Evolutionary conservation across 768 basidiomycete genomes (phyloP).

Genomic region (Scleroderma citrinum): DNA sequence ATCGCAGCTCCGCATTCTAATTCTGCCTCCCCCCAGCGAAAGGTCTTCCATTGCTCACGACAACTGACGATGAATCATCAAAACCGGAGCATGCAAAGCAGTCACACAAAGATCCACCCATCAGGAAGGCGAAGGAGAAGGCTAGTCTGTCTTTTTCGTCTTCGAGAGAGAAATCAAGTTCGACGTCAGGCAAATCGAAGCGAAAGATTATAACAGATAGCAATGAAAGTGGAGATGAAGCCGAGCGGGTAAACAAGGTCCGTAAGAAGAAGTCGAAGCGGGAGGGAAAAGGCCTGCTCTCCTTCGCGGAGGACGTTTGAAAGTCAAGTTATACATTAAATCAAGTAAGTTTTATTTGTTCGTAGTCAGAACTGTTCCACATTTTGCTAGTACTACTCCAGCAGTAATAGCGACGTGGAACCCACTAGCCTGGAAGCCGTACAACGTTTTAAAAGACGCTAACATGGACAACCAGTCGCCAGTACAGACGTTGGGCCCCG

Average conservation of each 20-base stretch:
- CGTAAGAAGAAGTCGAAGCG: conserved; percentile 55
- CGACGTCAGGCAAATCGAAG: conserved; percentile 23
- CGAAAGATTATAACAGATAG: conserved; percentile 33
- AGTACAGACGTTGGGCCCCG: too few relatives aligned
- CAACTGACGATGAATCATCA: conserved; percentile 24
- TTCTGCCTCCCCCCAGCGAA: conserved; percentile 39
- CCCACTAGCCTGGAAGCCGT: too few relatives aligned
- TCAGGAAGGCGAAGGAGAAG: conserved; percentile 18
- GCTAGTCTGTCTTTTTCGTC: conserved; percentile 38
- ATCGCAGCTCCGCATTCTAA: not conserved
- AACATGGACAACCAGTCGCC: too few relatives aligned
- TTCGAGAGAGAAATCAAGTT: conserved; percentile 18
- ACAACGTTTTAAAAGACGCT: too few relatives aligned
- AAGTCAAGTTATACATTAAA: too few relatives aligned
- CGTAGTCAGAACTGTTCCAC: not conserved
- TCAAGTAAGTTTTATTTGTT: not conserved
- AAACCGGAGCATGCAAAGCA: conserved; percentile 26
- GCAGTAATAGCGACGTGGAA: too few relatives aligned
- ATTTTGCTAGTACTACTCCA: too few relatives aligned
- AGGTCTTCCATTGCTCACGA: conserved; percentile 51
- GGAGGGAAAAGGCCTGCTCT: conserved; percentile 33
- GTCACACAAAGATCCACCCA: conserved; percentile 9
- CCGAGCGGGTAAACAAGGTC: conserved; percentile 17
- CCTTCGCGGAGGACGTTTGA: conserved; percentile 31
- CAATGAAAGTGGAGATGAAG: conserved; percentile 23